phyloP scores from a whole-genome alignment of 1,284 basidiomycete genomes.

The Malassezia brasiliensis region DNA sequence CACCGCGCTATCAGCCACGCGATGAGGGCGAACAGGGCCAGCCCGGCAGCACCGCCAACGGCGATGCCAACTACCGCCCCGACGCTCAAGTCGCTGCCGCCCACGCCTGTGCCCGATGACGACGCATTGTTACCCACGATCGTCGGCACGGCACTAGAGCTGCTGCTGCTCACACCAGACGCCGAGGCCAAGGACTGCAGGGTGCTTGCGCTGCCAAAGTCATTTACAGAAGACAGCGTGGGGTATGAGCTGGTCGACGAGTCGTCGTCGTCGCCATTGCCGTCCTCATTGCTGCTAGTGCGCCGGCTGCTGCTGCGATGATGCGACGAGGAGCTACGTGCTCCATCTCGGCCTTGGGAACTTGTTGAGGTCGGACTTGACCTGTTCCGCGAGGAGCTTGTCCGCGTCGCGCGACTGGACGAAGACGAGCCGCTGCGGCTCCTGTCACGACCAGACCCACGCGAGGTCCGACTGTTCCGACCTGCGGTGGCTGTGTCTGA shows the following conservation, averaged over 20 bases:
- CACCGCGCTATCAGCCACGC: conserved; percentile 11
- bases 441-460: no score
- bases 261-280: no score
- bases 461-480: no score
- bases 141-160: not conserved
- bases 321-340: not conserved
- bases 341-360: not conserved
- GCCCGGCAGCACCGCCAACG: conserved; percentile 5
- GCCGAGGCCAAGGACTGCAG: not conserved
- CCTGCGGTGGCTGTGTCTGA: no score
- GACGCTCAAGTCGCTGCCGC: conserved; percentile 4
- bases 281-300: no score
- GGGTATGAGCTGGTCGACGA: not conserved
- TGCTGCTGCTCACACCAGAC: not conserved
- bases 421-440: no score
- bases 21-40: conserved; percentile 1
- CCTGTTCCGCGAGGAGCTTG: not conserved
- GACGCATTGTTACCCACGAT: not conserved
- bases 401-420: no score
- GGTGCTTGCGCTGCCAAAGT: conserved; percentile 1
- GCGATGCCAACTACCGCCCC: conserved; percentile 16
- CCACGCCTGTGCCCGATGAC: not conserved
- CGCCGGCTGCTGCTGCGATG: not conserved
- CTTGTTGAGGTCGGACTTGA: not conserved
- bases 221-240: not conserved